Conservation (phyloP, 2,329 filamentous ascomycete genomes). For the Neurospora sp. region DNA sequence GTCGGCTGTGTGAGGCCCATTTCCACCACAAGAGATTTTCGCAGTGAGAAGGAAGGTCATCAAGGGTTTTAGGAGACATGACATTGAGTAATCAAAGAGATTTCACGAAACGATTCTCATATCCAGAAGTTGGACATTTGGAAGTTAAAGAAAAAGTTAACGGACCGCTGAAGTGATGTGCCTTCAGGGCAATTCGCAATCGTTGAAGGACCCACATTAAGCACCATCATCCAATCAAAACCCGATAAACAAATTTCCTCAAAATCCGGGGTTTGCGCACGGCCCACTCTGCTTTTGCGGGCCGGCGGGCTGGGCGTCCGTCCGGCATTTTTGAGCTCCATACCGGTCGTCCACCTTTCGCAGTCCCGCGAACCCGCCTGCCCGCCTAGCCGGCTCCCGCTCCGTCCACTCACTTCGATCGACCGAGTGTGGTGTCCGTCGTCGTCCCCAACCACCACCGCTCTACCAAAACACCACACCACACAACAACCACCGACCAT, state of each 20-base stretch:
- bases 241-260: constrained; percentile 12
- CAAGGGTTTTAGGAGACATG: neutral
- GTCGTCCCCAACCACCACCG: neutral
- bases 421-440: constrained; percentile 1
- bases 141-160: neutral
- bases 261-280: neutral
- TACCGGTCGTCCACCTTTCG: neutral
- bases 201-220: too few relatives aligned
- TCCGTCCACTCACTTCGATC: neutral
- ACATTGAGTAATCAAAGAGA: fast-evolving
- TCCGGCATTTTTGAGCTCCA: neutral
- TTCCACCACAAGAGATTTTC: neutral
- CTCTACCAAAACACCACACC: neutral
- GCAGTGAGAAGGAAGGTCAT: fast-evolving
- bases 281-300: neutral
- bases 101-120: too few relatives aligned
- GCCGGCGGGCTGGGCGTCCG: neutral
- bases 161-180: neutral
- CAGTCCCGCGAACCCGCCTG: constrained; percentile 3
- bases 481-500: constrained; percentile 9
- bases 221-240: constrained; percentile 10
- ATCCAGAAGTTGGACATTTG: neutral
- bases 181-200: neutral
- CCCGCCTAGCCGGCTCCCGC: neutral
- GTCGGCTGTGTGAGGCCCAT: neutral